Percentiles rank a stretch among this genome's conserved stretches.
Conservation (phyloP, 305 asterid genomes). For the Coffea humblotiana region DNA sequence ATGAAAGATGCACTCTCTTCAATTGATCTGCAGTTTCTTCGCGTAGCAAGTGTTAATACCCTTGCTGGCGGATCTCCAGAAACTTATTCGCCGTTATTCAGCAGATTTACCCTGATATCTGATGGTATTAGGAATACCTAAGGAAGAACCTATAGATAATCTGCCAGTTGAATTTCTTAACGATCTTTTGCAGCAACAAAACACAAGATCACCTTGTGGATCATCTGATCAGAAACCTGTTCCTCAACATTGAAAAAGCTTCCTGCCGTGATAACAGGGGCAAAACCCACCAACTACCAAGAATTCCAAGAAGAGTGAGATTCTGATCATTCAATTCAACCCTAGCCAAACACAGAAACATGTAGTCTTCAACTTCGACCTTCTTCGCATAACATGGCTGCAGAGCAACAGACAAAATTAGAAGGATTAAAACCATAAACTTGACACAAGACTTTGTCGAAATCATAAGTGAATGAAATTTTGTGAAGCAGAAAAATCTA, state of each 20-base stretch:
- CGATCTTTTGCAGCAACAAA: not conserved
- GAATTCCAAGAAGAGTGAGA: conserved; percentile 1
- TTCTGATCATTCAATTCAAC: conserved; percentile 38
- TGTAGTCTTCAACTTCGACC: conserved; percentile 53
- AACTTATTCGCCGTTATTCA: not conserved
- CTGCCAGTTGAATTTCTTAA: not conserved
- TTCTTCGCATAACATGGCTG: conserved; percentile 38
- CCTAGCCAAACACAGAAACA: conserved; percentile 41
- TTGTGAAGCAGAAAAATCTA: not conserved
- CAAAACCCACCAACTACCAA: conserved; percentile 16
- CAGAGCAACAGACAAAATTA: conserved; percentile 7
- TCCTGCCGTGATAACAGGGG: conserved; percentile 15
- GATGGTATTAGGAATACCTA: not conserved
- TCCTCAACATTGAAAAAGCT: conserved; percentile 1
- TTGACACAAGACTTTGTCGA: not conserved
- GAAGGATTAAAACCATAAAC: not conserved
- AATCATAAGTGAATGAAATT: not conserved
- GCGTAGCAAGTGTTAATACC: not conserved
- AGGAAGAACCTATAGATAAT: not conserved
- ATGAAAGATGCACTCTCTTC: not conserved
- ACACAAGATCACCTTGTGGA: not conserved
- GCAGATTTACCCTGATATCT: not conserved
- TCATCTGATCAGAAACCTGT: not conserved
- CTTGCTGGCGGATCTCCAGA: not conserved
- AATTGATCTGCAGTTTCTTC: not conserved